Conservation (phyloP, 768 basidiomycete species). For the Podaxis sp. region DNA sequence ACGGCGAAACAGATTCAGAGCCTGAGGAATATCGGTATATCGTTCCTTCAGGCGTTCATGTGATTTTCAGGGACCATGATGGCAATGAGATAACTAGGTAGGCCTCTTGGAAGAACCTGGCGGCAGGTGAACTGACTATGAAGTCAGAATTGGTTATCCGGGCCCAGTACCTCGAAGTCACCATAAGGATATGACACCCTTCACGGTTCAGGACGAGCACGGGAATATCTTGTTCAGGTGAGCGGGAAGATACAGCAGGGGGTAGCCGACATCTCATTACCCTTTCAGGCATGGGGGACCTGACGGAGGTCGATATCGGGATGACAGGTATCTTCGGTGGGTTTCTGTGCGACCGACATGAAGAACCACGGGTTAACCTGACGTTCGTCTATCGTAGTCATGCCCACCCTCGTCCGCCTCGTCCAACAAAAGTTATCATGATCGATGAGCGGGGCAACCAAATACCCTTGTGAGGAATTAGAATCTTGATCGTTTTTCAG, state of each 20-base stretch:
- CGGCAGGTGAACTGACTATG: not conserved
- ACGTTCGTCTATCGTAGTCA: not conserved
- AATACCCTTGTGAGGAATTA: conserved; percentile 18
- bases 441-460: conserved; percentile 22
- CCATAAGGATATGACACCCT: conserved; percentile 34
- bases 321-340: conserved; percentile 9
- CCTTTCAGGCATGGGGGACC: conserved; percentile 1
- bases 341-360: not conserved
- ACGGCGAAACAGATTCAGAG: conserved; percentile 28
- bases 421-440: conserved; percentile 19
- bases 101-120: not conserved
- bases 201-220: conserved; percentile 58
- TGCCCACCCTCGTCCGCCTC: conserved; percentile 7
- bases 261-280: not conserved
- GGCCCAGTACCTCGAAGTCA: conserved; percentile 4
- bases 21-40: conserved; percentile 51
- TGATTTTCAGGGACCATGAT: conserved; percentile 66
- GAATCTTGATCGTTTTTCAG: not conserved
- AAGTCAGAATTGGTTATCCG: conserved; percentile 6
- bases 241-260: not conserved
- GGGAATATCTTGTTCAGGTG: conserved; percentile 62
- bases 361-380: not conserved
- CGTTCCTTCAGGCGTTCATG: conserved; percentile 62
- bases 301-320: not conserved
- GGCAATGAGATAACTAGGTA: conserved; percentile 68